Conservation (phyloP, 805 yeast genomes). For the Candida patagonica region DNA sequence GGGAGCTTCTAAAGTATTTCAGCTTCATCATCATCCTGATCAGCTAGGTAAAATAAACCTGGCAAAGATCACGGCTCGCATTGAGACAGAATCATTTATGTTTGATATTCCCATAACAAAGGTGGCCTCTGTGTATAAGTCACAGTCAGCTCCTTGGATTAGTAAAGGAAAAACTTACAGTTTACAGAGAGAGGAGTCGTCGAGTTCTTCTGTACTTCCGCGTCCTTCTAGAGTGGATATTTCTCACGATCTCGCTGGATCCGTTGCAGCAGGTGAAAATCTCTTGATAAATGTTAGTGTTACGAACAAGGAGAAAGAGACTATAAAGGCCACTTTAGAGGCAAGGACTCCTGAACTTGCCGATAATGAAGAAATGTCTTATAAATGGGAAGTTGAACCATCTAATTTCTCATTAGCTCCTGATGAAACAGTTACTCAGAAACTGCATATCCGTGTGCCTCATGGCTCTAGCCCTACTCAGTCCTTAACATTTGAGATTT, state of each 20-base stretch:
- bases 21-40: constrained; percentile 18
- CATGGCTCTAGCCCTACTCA: constrained; percentile 1
- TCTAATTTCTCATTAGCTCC: not conserved
- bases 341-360: constrained; percentile 11
- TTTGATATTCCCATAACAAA: not conserved
- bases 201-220: constrained; percentile 14
- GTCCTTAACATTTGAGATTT: constrained; percentile 13
- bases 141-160: constrained; percentile 1
- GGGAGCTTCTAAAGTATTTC: constrained; percentile 19
- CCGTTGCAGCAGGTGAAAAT: constrained; percentile 22
- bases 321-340: constrained; percentile 13
- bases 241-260: constrained; percentile 11
- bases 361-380: constrained; percentile 4
- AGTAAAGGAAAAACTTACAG: not conserved
- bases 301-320: constrained; percentile 22
- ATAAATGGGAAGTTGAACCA: not conserved
- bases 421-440: not conserved
- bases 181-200: not conserved
- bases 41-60: constrained; percentile 22
- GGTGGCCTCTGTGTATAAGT: not conserved
- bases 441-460: constrained; percentile 6
- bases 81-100: not conserved
- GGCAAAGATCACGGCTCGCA: not conserved
- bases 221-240: constrained; percentile 25
- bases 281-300: constrained; percentile 13